phyloP scores from a whole-genome alignment of 805 yeast genomes.

The Candida stauntonica region DNA sequence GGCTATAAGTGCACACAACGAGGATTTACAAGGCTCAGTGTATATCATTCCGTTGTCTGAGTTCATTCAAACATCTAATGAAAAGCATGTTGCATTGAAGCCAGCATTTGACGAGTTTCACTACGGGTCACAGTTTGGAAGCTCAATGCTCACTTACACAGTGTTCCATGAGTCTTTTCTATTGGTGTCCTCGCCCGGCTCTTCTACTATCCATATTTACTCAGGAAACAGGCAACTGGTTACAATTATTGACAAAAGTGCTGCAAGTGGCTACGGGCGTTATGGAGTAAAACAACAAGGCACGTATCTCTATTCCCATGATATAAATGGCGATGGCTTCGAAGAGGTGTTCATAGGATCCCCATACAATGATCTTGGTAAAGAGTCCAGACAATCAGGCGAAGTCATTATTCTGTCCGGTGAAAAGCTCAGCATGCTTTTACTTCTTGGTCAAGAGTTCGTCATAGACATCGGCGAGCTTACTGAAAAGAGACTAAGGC shows the following conservation, averaged over 20 bases:
- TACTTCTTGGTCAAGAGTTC: conserved; percentile 5
- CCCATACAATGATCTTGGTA: conserved; percentile 34
- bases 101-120: conserved; percentile 7
- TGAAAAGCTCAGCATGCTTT: conserved; percentile 11
- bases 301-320: conserved; percentile 28
- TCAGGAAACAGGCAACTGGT: conserved; percentile 23
- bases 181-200: conserved; percentile 50
- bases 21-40: conserved; percentile 39
- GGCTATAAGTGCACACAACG: conserved; percentile 50
- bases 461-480: conserved; percentile 13
- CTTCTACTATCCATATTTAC: conserved; percentile 39
- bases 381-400: conserved; percentile 33
- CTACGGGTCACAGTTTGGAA: conserved; percentile 40
- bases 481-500: not conserved
- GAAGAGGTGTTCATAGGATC: conserved; percentile 44
- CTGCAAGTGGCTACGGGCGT: conserved; percentile 34
- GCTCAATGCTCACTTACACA: conserved; percentile 29
- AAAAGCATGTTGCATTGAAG: too few relatives aligned
- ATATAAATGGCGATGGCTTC: conserved; percentile 35
- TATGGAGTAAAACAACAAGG: conserved; percentile 44
- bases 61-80: conserved; percentile 10
- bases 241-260: conserved; percentile 26
- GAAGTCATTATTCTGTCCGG: conserved; percentile 32
- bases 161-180: conserved; percentile 33
- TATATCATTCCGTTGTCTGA: conserved; percentile 40